Base-by-base conservation (phyloP, 106 monocot genomes). In the Acorus calamus region DNA sequence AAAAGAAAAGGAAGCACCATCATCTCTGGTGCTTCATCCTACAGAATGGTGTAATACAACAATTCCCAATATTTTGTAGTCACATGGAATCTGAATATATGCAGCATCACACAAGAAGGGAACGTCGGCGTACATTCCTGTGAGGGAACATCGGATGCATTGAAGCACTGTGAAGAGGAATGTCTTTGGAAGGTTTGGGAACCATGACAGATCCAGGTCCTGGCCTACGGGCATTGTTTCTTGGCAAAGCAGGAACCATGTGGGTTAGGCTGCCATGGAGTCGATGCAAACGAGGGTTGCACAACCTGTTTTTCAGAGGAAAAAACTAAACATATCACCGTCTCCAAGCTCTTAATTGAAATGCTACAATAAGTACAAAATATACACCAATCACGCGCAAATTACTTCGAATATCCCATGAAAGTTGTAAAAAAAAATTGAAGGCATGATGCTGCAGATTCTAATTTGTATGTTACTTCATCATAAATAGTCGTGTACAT, bases 51-150 rank as follows among this genome's bases (percentile, higher is more conserved):
- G 28, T 28, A 28, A 28, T 28, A 28, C 28, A 28, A 28, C 28
- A 28, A 28, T 28, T 28, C 28, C 54, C 2, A 43, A 9, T 3
- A 2, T 13, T 42, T 41, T 84, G n/a, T 71, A 84, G 63, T 84
- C 84, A 63, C 79, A 84, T 28, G 84, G 76, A 62, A 87, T 87
- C 63, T 83, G 83, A 66, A 87, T 87, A 51, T 83, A 87, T 3
- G 87, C 87, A 0, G 87, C 87, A 75, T 87, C 87, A 70, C 76
- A 80, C 0, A 83, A 28, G 56, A 87, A 87, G 0, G 5, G 57
- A 0, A 57, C 57, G 13, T 57, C 2, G 10, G 57, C 57, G 2
- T 57, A 57, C 57, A 2, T 57, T 7, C 57, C 57, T 5, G 9
- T 12, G 14, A 57, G 57, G n/a, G 57, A 7, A 12, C 57, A 57